These are phyloP conservation scores for Gillenia trifoliata DNA, from an alignment of 306 rosid species.

Conservation along the genomic window DNA sequence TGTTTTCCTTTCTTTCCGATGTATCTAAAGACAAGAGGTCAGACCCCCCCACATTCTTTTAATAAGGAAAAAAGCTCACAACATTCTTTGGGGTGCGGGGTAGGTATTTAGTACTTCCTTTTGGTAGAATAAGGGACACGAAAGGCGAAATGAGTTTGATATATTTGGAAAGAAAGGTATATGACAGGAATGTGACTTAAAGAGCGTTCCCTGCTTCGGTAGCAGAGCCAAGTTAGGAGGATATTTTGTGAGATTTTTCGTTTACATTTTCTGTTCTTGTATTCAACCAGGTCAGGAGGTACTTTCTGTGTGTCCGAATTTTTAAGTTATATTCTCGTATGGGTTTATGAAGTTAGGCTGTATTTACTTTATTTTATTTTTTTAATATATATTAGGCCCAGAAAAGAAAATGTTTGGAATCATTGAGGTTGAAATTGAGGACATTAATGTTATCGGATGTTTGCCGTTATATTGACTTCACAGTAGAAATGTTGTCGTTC, in stretches of 20 bases:
- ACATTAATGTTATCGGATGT: not conserved
- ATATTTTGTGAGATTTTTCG: conserved; percentile 17
- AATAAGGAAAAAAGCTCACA: conserved; percentile 38
- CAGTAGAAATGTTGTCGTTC: not conserved
- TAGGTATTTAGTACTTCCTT: conserved; percentile 20
- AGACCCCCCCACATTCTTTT: conserved; percentile 38
- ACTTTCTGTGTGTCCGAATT: conserved; percentile 30
- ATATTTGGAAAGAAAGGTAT: conserved; percentile 42
- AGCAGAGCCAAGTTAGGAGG: conserved; percentile 41
- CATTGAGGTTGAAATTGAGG: not conserved
- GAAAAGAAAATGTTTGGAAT: not conserved
- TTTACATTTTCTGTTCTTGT: conserved; percentile 17
- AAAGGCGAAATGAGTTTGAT: conserved; percentile 29
- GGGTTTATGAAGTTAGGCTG: conserved; percentile 29
- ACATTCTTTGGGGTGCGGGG: conserved; percentile 51
- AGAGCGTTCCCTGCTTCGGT: conserved; percentile 27
- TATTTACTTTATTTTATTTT: not conserved
- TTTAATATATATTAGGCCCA: not conserved
- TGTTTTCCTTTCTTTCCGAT: conserved; percentile 45
- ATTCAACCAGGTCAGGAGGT: conserved; percentile 27
- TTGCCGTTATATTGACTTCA: not conserved
- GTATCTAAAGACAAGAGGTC: conserved; percentile 39
- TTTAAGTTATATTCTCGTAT: conserved; percentile 30
- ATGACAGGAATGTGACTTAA: conserved; percentile 31
- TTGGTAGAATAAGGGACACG: conserved; percentile 40